phyloP scores from a whole-genome alignment of 2,329 filamentous ascomycete genomes.

The Alternaria infectoria region DNA sequence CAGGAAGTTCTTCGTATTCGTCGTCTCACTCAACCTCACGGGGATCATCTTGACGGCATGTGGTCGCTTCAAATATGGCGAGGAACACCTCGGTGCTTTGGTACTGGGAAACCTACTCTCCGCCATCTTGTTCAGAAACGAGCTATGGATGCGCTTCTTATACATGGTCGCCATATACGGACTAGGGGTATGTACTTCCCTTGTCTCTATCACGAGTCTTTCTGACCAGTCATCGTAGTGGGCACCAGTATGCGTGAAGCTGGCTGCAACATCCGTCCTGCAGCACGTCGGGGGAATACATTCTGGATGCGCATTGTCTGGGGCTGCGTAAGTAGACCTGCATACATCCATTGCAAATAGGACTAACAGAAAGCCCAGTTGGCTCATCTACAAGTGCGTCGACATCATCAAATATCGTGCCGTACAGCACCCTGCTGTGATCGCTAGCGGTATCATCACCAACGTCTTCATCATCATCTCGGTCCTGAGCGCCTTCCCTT shows the following conservation, averaged over 20 bases:
- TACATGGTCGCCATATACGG: conserved; percentile 43
- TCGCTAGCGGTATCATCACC: conserved; percentile 42
- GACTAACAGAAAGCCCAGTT: conserved; percentile 27
- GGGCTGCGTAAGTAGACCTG: conserved; percentile 33
- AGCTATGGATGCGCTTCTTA: conserved; percentile 41
- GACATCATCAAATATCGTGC: conserved; percentile 43
- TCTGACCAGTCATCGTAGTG: conserved; percentile 28
- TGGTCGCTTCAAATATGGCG: conserved; percentile 38
- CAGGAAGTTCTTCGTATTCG: conserved; percentile 44
- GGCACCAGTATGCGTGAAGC: conserved; percentile 40
- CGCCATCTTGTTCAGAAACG: conserved; percentile 43
- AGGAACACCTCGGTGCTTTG: conserved; percentile 42
- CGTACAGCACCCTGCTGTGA: conserved; percentile 39
- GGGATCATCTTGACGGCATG: conserved; percentile 39
- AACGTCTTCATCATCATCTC: conserved; percentile 46
- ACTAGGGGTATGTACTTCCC: conserved; percentile 26
- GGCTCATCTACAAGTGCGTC: conserved; percentile 44
- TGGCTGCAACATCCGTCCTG: conserved; percentile 39
- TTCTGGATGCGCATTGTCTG: conserved; percentile 45
- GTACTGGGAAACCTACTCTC: conserved; percentile 42
- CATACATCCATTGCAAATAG: not conserved
- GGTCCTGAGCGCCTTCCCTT: conserved; percentile 43
- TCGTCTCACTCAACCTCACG: conserved; percentile 37
- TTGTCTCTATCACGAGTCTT: not conserved
- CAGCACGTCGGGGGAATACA: conserved; percentile 46